Evolutionary conservation across 2,329 filamentous ascomycete species (phyloP).

Genomic region (Dryadomyces quercus-mongolicae): DNA sequence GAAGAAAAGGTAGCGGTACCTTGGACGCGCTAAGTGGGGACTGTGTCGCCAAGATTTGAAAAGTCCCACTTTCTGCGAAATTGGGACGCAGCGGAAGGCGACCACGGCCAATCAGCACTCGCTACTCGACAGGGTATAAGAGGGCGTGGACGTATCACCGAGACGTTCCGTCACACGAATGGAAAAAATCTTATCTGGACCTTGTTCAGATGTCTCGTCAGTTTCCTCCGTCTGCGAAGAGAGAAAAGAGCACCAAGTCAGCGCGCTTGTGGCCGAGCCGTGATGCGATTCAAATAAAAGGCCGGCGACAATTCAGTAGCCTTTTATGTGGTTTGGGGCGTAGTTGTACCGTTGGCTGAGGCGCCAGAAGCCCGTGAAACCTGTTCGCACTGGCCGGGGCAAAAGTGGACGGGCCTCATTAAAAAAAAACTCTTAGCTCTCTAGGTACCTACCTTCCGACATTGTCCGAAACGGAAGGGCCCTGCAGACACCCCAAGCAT

Average conservation of each 20-base stretch:
- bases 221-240: not conserved
- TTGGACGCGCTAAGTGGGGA: not conserved
- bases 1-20: not conserved
- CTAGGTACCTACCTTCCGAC: not conserved
- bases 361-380: not conserved
- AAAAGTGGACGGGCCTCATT: not conserved
- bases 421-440: not conserved
- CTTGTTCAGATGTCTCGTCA: conserved; percentile 1
- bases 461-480: conserved; percentile 2
- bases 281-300: not conserved
- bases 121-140: not conserved
- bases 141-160: conserved; percentile 2
- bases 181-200: conserved; percentile 10
- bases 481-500: no score
- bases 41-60: not conserved
- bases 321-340: no score
- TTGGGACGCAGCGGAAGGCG: not conserved
- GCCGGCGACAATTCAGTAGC: not conserved
- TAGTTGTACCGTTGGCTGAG: no score
- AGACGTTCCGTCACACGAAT: conserved; percentile 4
- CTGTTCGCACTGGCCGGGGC: not conserved
- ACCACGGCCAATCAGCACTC: not conserved
- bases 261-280: not conserved
- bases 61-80: not conserved
- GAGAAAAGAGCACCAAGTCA: no score